phyloP scores from a whole-genome alignment of 2,329 filamentous ascomycete species.

The Aspergillus caelatus region DNA sequence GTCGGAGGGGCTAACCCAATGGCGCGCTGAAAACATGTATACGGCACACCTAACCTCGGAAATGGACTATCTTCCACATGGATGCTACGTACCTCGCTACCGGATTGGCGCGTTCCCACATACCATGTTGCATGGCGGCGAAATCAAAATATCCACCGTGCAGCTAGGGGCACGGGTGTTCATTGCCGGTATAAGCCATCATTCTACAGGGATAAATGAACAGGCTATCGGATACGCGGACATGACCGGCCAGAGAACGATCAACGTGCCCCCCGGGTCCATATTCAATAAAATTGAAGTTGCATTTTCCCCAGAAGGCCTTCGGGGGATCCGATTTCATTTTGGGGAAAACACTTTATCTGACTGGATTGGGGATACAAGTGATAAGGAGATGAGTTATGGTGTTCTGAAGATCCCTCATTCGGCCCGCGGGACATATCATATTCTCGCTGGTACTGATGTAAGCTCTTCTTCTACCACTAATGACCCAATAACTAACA shows the following conservation, averaged over 20 bases:
- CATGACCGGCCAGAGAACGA: background rate
- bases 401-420: background rate
- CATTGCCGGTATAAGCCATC: conserved; percentile 8
- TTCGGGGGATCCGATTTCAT: conserved; percentile 11
- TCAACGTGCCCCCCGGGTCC: background rate
- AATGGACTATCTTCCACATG: background rate
- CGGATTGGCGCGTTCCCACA: background rate
- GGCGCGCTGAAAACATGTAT: background rate
- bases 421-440: background rate
- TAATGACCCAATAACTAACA: background rate
- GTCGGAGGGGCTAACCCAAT: background rate
- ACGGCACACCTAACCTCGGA: background rate
- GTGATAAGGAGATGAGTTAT: background rate
- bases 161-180: conserved; percentile 10
- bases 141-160: conserved; percentile 13
- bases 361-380: conserved; percentile 12
- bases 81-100: background rate
- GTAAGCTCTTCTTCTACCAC: background rate
- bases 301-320: conserved; percentile 9
- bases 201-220: no score
- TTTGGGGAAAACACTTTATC: conserved; percentile 3
- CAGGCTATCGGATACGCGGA: background rate
- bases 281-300: background rate
- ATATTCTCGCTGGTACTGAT: background rate
- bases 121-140: background rate